These are phyloP conservation scores for Tolypocladium pustulatum DNA, from an alignment of 2,329 filamentous ascomycete genomes.

Conservation along the genomic window DNA sequence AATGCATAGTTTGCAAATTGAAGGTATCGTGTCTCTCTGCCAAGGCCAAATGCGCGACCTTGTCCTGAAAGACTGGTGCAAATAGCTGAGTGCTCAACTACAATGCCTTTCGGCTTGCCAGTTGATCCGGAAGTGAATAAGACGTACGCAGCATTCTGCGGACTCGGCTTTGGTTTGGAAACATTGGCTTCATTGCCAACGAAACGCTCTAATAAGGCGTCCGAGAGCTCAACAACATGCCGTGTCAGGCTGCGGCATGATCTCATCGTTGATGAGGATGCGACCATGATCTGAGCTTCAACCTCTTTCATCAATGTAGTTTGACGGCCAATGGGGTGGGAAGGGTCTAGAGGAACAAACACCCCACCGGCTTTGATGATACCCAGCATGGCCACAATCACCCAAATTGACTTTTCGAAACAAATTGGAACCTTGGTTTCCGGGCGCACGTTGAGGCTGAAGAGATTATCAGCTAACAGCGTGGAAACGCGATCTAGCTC, in stretches of 20 bases:
- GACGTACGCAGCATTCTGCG: background rate
- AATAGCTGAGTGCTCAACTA: background rate
- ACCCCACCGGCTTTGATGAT: conserved; percentile 6
- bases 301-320: background rate
- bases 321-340: background rate
- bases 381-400: conserved; percentile 3
- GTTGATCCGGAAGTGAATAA: background rate
- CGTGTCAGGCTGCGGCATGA: background rate
- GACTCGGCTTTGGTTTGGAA: background rate
- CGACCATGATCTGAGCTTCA: background rate
- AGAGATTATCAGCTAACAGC: conserved; percentile 22
- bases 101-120: background rate
- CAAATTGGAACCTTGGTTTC: conserved; percentile 2
- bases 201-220: background rate
- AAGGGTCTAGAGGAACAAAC: conserved; percentile 4
- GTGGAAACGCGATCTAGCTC: conserved; percentile 26
- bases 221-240: background rate
- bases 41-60: background rate
- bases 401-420: conserved; percentile 7
- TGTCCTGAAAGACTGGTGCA: background rate
- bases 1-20: background rate
- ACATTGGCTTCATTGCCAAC: background rate
- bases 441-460: conserved; percentile 1
- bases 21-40: background rate
- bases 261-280: background rate